Evolutionary conservation across 257 asterid genomes (phyloP).

Genomic region (Solanum piurae): DNA sequence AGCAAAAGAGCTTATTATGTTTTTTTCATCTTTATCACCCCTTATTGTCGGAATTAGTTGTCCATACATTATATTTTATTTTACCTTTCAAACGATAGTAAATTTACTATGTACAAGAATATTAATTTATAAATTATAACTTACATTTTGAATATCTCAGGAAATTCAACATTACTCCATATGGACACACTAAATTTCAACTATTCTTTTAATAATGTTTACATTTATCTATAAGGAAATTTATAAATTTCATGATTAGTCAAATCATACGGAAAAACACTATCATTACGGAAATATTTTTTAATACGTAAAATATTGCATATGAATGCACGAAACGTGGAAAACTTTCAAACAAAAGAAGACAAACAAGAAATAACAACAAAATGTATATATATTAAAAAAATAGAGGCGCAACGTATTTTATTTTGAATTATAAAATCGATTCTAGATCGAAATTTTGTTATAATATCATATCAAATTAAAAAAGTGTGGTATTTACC

Average conservation of each 20-base stretch:
- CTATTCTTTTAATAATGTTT: neutral
- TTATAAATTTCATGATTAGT: neutral
- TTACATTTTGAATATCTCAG: too few relatives aligned
- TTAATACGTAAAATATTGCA: neutral
- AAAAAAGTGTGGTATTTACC: too few relatives aligned
- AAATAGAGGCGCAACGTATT: too few relatives aligned
- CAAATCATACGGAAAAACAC: neutral
- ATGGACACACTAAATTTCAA: neutral
- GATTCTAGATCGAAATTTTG: neutral
- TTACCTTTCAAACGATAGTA: neutral
- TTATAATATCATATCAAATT: too few relatives aligned
- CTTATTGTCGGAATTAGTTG: neutral
- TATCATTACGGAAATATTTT: neutral
- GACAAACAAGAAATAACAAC: neutral
- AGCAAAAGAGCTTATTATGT: too few relatives aligned
- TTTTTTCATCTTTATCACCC: neutral
- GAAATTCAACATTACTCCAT: neutral
- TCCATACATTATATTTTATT: neutral
- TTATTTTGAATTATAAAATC: neutral
- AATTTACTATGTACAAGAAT: neutral
- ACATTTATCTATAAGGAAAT: neutral
- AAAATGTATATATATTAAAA: too few relatives aligned
- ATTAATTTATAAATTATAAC: neutral
- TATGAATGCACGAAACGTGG: neutral
- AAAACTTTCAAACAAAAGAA: neutral